Conservation (phyloP, 345 rosid species). For the Hibiscus mutabilis region DNA sequence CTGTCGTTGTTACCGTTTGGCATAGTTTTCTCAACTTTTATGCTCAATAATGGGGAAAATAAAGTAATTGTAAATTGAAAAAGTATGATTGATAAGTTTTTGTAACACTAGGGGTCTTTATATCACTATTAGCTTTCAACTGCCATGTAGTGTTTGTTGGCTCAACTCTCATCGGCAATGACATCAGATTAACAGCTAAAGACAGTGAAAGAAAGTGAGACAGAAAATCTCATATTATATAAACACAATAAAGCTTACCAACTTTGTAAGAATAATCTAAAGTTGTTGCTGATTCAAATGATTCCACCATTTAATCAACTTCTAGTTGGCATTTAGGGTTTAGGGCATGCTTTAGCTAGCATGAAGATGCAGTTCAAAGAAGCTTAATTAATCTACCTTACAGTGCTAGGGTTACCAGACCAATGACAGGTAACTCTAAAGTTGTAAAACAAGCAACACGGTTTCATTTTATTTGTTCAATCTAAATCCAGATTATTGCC, state of each 20-base stretch:
- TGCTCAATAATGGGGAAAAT: slow-evolving; percentile 34
- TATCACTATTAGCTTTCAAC: slow-evolving; percentile 27
- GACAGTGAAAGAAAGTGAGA: slow-evolving; percentile 35
- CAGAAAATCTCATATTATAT: slow-evolving; percentile 17
- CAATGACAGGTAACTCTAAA: background rate
- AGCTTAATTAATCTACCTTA: background rate
- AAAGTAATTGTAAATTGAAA: background rate
- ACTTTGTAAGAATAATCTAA: slow-evolving; percentile 1
- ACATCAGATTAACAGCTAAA: slow-evolving; percentile 42
- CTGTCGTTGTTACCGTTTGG: slow-evolving; percentile 17
- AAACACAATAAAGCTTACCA: slow-evolving; percentile 2
- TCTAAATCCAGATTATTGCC: background rate
- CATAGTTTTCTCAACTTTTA: slow-evolving; percentile 61
- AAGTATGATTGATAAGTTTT: background rate
- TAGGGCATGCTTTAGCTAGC: background rate
- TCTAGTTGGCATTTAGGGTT: background rate
- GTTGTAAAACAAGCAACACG: background rate
- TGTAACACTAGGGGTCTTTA: background rate
- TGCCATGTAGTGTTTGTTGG: slow-evolving; percentile 26
- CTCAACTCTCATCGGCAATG: slow-evolving; percentile 30
- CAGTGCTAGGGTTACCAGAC: background rate
- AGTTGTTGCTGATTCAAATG: background rate
- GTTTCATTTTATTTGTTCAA: background rate
- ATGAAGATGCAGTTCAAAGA: background rate
- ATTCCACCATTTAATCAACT: slow-evolving; percentile 1